These are phyloP conservation scores for Nakaseomyces uthaithaninus DNA, from an alignment of 1,139 yeast genomes.

Conservation along the genomic window DNA sequence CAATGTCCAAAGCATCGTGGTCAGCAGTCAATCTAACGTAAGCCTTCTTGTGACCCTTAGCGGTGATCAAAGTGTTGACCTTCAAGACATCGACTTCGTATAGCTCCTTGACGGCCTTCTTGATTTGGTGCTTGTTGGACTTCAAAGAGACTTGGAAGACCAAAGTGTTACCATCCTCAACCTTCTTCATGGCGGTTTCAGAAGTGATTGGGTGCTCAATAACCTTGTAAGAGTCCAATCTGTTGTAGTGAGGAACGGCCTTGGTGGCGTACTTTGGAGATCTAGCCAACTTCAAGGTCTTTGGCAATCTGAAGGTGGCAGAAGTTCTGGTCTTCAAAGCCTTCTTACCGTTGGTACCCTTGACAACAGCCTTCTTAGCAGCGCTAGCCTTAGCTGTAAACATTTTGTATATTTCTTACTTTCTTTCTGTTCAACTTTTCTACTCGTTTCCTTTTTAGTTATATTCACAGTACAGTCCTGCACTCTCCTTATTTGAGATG, in stretches of 20 bases:
- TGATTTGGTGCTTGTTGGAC: constrained; percentile 98
- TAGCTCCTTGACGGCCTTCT: constrained; percentile 95
- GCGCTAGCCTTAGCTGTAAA: constrained; percentile 68
- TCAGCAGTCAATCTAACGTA: constrained; percentile 98
- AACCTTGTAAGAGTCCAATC: constrained; percentile 94
- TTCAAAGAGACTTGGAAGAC: constrained; percentile 96
- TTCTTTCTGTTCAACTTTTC: neutral
- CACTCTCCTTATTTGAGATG: too few species aligned
- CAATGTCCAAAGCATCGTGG: constrained; percentile 99
- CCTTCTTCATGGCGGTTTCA: constrained; percentile 99
- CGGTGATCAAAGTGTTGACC: constrained; percentile 95
- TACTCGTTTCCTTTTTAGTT: neutral
- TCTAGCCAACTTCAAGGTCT: constrained; percentile 91
- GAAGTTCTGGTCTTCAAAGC: constrained; percentile 88
- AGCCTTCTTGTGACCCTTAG: constrained; percentile 99
- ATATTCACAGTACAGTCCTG: neutral
- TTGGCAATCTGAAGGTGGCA: constrained; percentile 95
- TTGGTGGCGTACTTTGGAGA: constrained; percentile 92
- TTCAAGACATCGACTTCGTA: constrained; percentile 91
- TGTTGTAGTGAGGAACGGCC: constrained; percentile 95
- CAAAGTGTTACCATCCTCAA: constrained; percentile 98
- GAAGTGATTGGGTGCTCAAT: constrained; percentile 93
- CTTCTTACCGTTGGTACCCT: constrained; percentile 93
- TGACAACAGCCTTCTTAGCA: constrained; percentile 98
- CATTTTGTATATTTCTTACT: neutral